Evolutionary conservation across 1,284 basidiomycete genomes (phyloP).

Genomic region (Peniophora sp.): DNA sequence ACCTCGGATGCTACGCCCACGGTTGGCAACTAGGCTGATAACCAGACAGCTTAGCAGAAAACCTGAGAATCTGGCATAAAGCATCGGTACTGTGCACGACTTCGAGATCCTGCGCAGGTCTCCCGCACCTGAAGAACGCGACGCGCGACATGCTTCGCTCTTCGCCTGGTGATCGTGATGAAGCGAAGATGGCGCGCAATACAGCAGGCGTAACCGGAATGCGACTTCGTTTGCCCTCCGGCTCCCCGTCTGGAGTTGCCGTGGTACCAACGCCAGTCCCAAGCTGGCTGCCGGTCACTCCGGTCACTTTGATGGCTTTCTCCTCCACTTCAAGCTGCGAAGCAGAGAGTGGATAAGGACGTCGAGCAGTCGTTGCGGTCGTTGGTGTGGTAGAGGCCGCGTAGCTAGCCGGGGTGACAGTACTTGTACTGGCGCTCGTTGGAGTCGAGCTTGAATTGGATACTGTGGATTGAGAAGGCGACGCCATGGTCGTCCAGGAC

Average conservation of each 20-base stretch:
- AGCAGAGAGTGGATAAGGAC: not conserved
- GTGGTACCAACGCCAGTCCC: slow-evolving; percentile 16
- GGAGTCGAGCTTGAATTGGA: not conserved
- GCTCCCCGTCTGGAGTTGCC: not conserved
- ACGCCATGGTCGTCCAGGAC: not conserved
- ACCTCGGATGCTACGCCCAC: slow-evolving; percentile 58
- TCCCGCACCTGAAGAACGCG: slow-evolving; percentile 66
- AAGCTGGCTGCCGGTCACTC: slow-evolving; percentile 18
- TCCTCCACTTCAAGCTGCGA: not conserved
- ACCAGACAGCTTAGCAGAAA: slow-evolving; percentile 69
- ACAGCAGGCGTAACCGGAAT: slow-evolving; percentile 75
- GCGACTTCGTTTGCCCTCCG: slow-evolving; percentile 33
- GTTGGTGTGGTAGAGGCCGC: not conserved
- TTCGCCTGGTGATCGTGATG: slow-evolving; percentile 65
- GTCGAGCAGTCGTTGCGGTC: not conserved
- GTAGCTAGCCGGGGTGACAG: not conserved
- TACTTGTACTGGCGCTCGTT: not conserved
- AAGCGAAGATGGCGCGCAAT: slow-evolving; percentile 71
- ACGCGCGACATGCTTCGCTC: slow-evolving; percentile 72
- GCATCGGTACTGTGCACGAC: not conserved
- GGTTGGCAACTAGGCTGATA: slow-evolving; percentile 63
- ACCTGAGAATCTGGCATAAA: slow-evolving; percentile 52
- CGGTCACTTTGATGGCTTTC: slow-evolving; percentile 12
- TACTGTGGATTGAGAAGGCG: not conserved
- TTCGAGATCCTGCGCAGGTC: not conserved